Evolutionary conservation across 306 rosid genomes (phyloP).

Genomic region (Nissolia schottii): DNA sequence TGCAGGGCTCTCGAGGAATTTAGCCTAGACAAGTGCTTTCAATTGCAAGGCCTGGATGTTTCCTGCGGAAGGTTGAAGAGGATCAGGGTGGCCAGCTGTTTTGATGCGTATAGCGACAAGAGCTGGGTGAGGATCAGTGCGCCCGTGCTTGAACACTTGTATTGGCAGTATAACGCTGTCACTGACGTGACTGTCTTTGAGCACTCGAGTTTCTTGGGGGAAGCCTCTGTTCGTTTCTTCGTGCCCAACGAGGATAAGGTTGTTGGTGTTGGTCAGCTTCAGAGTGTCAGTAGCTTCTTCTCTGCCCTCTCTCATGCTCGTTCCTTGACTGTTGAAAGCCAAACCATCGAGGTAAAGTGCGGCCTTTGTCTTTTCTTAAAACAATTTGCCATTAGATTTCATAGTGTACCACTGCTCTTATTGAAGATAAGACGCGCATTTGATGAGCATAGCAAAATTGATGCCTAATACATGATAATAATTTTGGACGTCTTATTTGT

Average conservation of each 20-base stretch:
- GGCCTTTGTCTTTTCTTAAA: too few relatives aligned
- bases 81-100: conserved; percentile 44
- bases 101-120: conserved; percentile 35
- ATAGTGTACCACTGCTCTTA: too few relatives aligned
- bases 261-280: conserved; percentile 39
- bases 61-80: conserved; percentile 37
- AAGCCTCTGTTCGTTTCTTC: conserved; percentile 50
- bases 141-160: conserved; percentile 35
- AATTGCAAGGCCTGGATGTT: conserved; percentile 52
- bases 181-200: conserved; percentile 35
- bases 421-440: too few relatives aligned
- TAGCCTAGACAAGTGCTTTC: conserved; percentile 44
- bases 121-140: conserved; percentile 53
- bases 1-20: conserved; percentile 50
- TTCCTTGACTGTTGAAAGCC: conserved; percentile 43
- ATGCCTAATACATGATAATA: neutral
- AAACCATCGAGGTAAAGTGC: conserved; percentile 72
- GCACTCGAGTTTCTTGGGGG: conserved; percentile 32
- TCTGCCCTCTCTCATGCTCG: conserved; percentile 47
- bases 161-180: conserved; percentile 56
- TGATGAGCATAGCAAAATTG: too few relatives aligned
- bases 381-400: too few relatives aligned
- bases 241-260: conserved; percentile 32
- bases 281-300: conserved; percentile 47
- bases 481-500: too few relatives aligned